Evolutionary conservation across 2,329 filamentous ascomycete species (phyloP).

Genomic region (Sclerotinia trifoliorum): DNA sequence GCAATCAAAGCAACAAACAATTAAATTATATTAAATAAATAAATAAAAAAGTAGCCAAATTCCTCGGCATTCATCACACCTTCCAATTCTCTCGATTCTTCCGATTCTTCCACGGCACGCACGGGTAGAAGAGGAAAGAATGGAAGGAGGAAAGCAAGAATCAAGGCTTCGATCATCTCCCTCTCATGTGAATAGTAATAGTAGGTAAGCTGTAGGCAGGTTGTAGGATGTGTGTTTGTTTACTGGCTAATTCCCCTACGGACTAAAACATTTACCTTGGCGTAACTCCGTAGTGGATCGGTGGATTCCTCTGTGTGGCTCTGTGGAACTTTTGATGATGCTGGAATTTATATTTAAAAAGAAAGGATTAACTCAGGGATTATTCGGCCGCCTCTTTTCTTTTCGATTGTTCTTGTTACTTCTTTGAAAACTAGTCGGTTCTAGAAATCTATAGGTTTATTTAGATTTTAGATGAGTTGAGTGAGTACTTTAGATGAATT

Average conservation of each 20-base stretch:
- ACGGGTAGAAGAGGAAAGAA: background rate
- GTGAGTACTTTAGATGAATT: background rate
- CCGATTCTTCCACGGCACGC: slow-evolving; percentile 5
- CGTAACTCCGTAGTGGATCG: background rate
- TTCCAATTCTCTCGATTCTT: slow-evolving; percentile 7
- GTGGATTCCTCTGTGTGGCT: background rate
- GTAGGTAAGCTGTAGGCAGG: background rate
- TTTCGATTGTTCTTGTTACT: background rate
- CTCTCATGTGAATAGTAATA: background rate
- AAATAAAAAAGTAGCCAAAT: background rate
- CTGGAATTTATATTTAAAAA: slow-evolving; percentile 6
- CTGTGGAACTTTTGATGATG: slow-evolving; percentile 11
- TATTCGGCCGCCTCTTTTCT: slow-evolving; percentile 8
- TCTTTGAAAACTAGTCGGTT: background rate
- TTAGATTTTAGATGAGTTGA: background rate
- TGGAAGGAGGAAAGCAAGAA: background rate
- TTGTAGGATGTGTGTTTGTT: background rate
- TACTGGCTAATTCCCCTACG: background rate
- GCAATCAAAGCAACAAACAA: background rate
- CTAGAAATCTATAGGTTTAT: background rate
- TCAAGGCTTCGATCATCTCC: background rate
- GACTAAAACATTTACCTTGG: slow-evolving; percentile 8
- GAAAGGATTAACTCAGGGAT: slow-evolving; percentile 16
- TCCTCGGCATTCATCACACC: background rate
- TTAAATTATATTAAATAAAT: too few species aligned